Evolutionary conservation across 1,284 basidiomycete genomes (phyloP).

Genomic region (Golubevia sp.): DNA sequence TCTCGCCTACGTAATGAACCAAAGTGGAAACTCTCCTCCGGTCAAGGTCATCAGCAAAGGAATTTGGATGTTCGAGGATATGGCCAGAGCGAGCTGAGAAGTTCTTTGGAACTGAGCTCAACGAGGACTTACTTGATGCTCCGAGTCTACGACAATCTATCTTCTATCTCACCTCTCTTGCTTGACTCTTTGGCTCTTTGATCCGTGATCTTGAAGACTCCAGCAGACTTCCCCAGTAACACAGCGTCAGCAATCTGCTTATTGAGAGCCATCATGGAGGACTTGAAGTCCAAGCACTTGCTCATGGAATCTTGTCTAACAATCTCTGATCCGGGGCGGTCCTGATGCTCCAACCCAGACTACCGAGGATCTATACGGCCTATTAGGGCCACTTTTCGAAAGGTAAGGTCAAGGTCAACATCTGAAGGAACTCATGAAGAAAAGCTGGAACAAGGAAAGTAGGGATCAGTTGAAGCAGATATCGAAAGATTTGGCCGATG

Average conservation of each 20-base stretch:
- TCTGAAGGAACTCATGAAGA: conserved; percentile 10
- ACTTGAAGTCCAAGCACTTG: not conserved
- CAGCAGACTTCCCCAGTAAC: conserved; percentile 43
- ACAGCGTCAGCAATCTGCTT: conserved; percentile 34
- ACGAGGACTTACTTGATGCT: too few species aligned
- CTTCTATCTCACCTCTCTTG: conserved; percentile 1
- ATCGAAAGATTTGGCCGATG: conserved; percentile 13
- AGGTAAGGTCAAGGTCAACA: not conserved
- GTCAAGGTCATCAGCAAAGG: conserved; percentile 7
- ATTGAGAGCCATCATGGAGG: conserved; percentile 20
- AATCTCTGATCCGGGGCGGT: conserved; percentile 37
- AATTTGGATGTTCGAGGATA: conserved; percentile 33
- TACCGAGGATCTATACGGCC: conserved; percentile 18
- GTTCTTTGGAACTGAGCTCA: conserved; percentile 34
- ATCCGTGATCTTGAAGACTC: conserved; percentile 18
- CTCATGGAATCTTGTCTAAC: conserved; percentile 21
- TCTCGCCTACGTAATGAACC: too few species aligned
- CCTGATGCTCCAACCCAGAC: conserved; percentile 18
- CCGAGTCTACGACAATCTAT: too few species aligned
- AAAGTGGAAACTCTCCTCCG: too few species aligned
- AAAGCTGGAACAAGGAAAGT: conserved; percentile 11
- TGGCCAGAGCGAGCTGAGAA: conserved; percentile 19
- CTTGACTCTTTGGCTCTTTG: too few species aligned
- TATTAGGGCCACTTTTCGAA: conserved; percentile 9
- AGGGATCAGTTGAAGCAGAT: conserved; percentile 13